A percentile compares a stretch with the other conserved stretches of the same genome.
phyloP scores from a whole-genome alignment of 768 basidiomycete species.

The Chalciporus piperatus region DNA sequence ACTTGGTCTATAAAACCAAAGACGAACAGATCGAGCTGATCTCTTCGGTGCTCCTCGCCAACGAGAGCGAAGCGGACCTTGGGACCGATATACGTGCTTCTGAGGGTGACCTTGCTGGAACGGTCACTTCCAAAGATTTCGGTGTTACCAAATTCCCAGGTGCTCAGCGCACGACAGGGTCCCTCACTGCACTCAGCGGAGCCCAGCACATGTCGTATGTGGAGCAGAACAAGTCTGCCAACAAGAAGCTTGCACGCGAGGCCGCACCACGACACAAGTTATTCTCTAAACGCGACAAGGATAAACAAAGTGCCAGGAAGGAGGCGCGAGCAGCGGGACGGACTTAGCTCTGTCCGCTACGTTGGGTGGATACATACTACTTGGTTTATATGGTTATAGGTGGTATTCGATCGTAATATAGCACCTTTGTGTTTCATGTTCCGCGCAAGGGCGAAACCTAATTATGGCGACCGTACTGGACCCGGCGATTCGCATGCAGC shows the following conservation, averaged over 20 bases:
- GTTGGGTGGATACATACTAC: not conserved
- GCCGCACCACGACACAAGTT: conserved; percentile 65
- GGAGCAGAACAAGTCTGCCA: conserved; percentile 88
- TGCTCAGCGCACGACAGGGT: conserved; percentile 78
- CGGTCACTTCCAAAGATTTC: conserved; percentile 84
- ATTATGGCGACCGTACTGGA: not conserved
- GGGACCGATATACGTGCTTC: conserved; percentile 79
- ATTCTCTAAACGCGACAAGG: conserved; percentile 81
- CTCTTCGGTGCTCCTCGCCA: conserved; percentile 87
- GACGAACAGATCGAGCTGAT: conserved; percentile 96
- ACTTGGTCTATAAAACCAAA: conserved; percentile 87
- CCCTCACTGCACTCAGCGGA: conserved; percentile 79
- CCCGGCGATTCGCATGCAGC: too few relatives aligned
- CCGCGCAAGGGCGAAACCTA: not conserved
- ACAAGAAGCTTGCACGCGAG: conserved; percentile 67
- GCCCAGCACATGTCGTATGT: conserved; percentile 91
- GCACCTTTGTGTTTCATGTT: not conserved
- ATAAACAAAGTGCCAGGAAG: conserved; percentile 54
- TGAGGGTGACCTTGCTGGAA: conserved; percentile 84
- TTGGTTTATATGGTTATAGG: too few relatives aligned
- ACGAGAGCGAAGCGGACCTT: conserved; percentile 86
- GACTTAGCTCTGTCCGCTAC: conserved; percentile 11
- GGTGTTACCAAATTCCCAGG: conserved; percentile 62
- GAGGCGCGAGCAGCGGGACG: conserved; percentile 37
- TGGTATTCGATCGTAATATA: too few relatives aligned